Conservation (phyloP, 768 basidiomycete species). For the Kondoa malvinella region DNA sequence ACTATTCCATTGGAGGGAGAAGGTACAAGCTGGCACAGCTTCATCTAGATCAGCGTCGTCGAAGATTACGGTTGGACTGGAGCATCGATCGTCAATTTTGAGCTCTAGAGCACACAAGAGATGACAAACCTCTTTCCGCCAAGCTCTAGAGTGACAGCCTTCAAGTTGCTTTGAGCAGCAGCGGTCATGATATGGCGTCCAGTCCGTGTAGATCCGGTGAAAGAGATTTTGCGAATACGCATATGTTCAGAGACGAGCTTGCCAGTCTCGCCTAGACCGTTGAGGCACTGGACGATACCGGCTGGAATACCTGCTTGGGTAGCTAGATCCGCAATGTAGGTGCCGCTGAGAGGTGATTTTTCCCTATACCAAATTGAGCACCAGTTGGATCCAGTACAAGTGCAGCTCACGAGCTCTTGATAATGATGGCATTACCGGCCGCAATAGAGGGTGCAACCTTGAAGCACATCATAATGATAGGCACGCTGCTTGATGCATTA, state of each 20-base stretch:
- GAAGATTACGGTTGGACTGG: conserved; percentile 48
- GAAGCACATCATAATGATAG: conserved; percentile 1
- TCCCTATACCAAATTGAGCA: too few species aligned
- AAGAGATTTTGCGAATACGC: conserved; percentile 26
- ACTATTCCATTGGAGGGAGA: conserved; percentile 29
- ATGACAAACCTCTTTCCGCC: conserved; percentile 8
- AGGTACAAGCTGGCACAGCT: conserved; percentile 22
- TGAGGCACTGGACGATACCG: conserved; percentile 23
- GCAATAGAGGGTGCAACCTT: conserved; percentile 24
- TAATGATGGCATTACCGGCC: conserved; percentile 26
- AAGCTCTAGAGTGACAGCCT: conserved; percentile 27
- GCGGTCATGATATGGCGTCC: conserved; percentile 19
- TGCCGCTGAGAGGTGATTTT: background rate
- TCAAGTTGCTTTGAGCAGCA: conserved; percentile 26
- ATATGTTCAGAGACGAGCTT: conserved; percentile 20
- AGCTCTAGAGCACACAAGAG: background rate
- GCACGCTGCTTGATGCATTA: conserved; percentile 12
- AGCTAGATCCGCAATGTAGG: conserved; percentile 12
- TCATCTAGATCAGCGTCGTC: conserved; percentile 26
- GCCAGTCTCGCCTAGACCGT: conserved; percentile 20
- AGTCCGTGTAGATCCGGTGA: conserved; percentile 23
- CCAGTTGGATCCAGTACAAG: too few species aligned
- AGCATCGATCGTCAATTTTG: background rate
- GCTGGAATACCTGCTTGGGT: conserved; percentile 24
- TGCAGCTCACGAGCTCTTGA: conserved; percentile 21